Evolutionary conservation across 228 moss, liverwort and hornwort species (phyloP), one percentile per base, ranked within the genome.

Genomic region (Sphagnum fallax): DNA sequence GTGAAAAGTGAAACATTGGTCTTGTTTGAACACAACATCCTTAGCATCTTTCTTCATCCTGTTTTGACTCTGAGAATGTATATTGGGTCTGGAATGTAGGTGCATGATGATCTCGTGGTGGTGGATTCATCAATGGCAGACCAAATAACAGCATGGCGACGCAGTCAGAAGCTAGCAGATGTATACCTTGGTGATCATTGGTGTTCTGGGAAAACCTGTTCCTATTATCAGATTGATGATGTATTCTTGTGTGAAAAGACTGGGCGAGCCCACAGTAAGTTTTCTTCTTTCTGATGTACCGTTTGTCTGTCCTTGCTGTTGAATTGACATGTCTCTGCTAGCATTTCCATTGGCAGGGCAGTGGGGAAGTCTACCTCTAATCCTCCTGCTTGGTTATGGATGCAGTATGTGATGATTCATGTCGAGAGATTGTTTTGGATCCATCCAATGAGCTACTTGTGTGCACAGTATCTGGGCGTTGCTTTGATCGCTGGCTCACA

Each of bases 341-440:
- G 2, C 32, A 32, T 32, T 32, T 32, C 32, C 32, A 32, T 3
- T 32, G 32, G 32, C 32, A 32, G 32, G 32, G 32, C 32, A 32
- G 32, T 32, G 32, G 32, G 2, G 2, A 32, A 32, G 32, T 32
- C 32, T 32, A 32, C 32, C 32, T 32, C 32, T 32, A 32, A 32
- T 32, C 32, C 32, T 32, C 49, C 60, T 14, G 14, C 78, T 66
- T 48, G 75, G 47, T 61, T 48, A 65, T 72, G 48, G 49, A 8
- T 76, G 74, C 91, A 94, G 97, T 98, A 49, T 98, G 98, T 69
- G 98, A 98, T 82, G 98, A 98, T 72, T 92, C 94, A 4, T 98
- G 98, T 73, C 85, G 85, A 69, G 98, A 98, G 77, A 98, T 87
- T 32, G 84, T 93, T 12, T 72, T 98, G 76, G 98, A 98, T 78